A percentile compares a stretch with the other conserved stretches of the same genome.
These are phyloP conservation scores for Didymosphaeria variabile DNA, from an alignment of 2,329 filamentous ascomycete species.

Conservation along the genomic window DNA sequence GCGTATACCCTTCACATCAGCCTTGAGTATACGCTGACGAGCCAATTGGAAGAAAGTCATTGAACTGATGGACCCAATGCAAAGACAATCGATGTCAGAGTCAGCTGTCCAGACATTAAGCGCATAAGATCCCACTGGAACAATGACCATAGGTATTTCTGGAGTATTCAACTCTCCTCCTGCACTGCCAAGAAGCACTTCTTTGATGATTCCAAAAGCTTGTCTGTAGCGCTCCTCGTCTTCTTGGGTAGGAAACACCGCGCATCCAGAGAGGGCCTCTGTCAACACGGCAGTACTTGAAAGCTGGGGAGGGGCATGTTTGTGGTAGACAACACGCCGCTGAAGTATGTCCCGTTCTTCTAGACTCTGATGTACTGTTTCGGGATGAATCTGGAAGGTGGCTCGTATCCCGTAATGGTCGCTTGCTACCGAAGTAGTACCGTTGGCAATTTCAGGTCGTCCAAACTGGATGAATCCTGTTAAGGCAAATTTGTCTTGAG, in stretches of 20 bases:
- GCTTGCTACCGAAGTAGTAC: slow-evolving; percentile 38
- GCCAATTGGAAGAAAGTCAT: slow-evolving; percentile 70
- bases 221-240: slow-evolving; percentile 55
- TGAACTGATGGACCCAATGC: slow-evolving; percentile 68
- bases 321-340: slow-evolving; percentile 22
- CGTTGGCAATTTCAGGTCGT: slow-evolving; percentile 42
- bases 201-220: slow-evolving; percentile 59
- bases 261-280: slow-evolving; percentile 24
- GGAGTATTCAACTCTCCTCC: slow-evolving; percentile 19
- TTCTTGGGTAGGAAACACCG: slow-evolving; percentile 58
- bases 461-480: slow-evolving; percentile 68
- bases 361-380: background rate
- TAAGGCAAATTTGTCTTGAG: slow-evolving; percentile 52
- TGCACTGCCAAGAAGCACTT: slow-evolving; percentile 51
- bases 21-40: slow-evolving; percentile 62
- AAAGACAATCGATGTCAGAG: slow-evolving; percentile 73
- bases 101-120: slow-evolving; percentile 68
- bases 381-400: slow-evolving; percentile 43
- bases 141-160: slow-evolving; percentile 59
- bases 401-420: slow-evolving; percentile 65
- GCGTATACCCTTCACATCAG: slow-evolving; percentile 54
- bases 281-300: slow-evolving; percentile 22
- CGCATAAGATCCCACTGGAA: slow-evolving; percentile 72
- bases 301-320: slow-evolving; percentile 21
- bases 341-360: slow-evolving; percentile 16